Evolutionary conservation across 306 rosid species (phyloP).

Genomic region (Acacia confusa): DNA sequence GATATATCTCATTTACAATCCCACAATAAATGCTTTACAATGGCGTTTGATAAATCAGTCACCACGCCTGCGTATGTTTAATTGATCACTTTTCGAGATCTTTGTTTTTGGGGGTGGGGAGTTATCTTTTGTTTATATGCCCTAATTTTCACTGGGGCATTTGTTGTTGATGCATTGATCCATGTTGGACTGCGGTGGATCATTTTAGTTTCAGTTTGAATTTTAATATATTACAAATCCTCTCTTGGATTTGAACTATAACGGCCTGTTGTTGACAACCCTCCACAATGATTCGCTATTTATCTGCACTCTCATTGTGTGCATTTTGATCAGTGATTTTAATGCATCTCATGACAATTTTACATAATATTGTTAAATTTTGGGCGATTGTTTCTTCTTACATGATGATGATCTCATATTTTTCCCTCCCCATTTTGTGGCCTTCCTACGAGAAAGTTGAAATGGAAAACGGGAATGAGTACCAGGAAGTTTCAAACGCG

Average conservation of each 20-base stretch:
- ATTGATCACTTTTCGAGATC: neutral
- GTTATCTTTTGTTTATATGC: neutral
- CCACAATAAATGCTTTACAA: neutral
- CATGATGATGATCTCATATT: neutral
- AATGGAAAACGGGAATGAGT: constrained; percentile 66
- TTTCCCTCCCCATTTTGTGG: constrained; percentile 14
- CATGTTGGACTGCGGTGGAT: neutral
- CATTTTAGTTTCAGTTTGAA: neutral
- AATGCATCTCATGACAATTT: neutral
- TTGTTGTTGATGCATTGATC: neutral
- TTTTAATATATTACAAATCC: neutral
- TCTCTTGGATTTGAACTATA: neutral
- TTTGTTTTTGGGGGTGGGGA: neutral
- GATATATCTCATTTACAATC: neutral
- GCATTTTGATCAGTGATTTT: neutral
- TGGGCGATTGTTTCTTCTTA: neutral
- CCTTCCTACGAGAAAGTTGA: neutral
- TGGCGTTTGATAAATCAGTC: neutral
- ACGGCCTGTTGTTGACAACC: neutral
- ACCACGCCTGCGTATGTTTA: neutral
- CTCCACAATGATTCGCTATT: neutral
- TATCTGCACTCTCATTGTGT: neutral
- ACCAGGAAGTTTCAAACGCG: constrained; percentile 43
- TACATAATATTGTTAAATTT: neutral
- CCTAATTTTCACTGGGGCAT: neutral